Evolutionary conservation across 495 filamentous ascomycete genomes (phyloP), one percentile per base, ranked within the genome.

Genomic region (Pseudevernia furfuracea): DNA sequence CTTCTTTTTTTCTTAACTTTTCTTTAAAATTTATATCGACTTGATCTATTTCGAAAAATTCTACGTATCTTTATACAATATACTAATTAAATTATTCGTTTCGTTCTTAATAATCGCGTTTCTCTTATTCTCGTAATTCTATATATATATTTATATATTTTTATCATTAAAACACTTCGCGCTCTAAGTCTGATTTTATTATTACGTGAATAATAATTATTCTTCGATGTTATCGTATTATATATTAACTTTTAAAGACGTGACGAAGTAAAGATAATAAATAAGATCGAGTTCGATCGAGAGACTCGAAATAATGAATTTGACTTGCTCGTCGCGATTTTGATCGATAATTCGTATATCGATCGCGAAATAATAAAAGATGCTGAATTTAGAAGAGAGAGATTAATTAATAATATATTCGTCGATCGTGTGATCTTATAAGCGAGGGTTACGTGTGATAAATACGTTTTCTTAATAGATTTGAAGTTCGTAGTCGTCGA

Each of bases 21-120:
- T 17, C 41, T 44, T 44, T 14, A 60, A 43, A 41, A 66, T 44
- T 59, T 56, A 66, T 11, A 66, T n/a, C n/a, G 58, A 58, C 58
- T 61, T 66, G 15, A 66, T 56, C 37, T 61, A 48, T 10, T 56
- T 61, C 46, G 58, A 66, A 57, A 66, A 66, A 10, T 32, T 61
- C 36, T 59, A 25, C 36, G 53, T 58, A 48, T 44, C 21, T 30
- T 59, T 38, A 37, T 61, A 61, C n/a, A 46, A 56, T 25, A 61
- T 34, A 25, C 60, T 57, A 7, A 38, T 66, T 14, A 66, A 38
- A 38, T 66, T 59, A 58, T 66, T 46, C 3, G 39, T 37, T 15
- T 66, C 56, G 36, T 46, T 56, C 64, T 36, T 61, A 37, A 66
- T 56, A 6, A 66, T 30, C 8, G 58, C 59, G 23, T 39, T 59